Evolutionary conservation across 257 asterid species (phyloP), one percentile per base, ranked within the genome.

Genomic region (Datura wrightii): DNA sequence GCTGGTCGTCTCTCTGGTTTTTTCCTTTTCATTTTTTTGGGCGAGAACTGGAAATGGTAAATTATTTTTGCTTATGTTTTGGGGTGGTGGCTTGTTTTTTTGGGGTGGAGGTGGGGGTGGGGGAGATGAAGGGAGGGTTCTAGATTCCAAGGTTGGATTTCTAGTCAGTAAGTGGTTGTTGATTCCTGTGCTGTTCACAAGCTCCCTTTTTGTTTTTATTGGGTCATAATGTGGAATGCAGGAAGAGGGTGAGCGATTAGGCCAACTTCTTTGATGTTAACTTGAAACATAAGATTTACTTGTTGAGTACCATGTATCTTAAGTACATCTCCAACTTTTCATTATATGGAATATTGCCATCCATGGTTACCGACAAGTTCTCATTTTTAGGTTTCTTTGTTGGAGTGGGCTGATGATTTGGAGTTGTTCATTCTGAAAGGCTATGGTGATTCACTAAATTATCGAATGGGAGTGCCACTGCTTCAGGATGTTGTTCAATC

Each of bases 351-450:
- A 50, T 41, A 31, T 70, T 78, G 50, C 54, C 8, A 67, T 50
- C 50, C 65, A 42, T 54, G 82, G 55, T 87, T 13, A 19, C 81
- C 80, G 80, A 85, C 83, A 44, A 70, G 82, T 76, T 60, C 44
- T 58, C 81, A 79, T 24, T 88, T 54, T 79, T 82, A 95, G 99
- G 92, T 94, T 80, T 90, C 85, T 83, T 89, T 95, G 88, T 89
- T 97, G 91, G 98, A 95, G 91, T 97, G 98, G 98, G 74, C 98
- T 37, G 98, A 97, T 89, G 98, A 97, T 87, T 86, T 97, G 89
- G 98, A 95, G 92, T 89, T 93, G 76, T 97, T 97, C 90, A 84
- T 95, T 60, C 85, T 93, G 80, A 97, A 94, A 89, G 99, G 99
- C 76, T 95, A 97, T 85, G 99, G 99, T 84, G 92, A 95, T 90